Evolutionary conservation across 2,329 filamentous ascomycete genomes (phyloP).

Genomic region (Colletotrichum phormii): DNA sequence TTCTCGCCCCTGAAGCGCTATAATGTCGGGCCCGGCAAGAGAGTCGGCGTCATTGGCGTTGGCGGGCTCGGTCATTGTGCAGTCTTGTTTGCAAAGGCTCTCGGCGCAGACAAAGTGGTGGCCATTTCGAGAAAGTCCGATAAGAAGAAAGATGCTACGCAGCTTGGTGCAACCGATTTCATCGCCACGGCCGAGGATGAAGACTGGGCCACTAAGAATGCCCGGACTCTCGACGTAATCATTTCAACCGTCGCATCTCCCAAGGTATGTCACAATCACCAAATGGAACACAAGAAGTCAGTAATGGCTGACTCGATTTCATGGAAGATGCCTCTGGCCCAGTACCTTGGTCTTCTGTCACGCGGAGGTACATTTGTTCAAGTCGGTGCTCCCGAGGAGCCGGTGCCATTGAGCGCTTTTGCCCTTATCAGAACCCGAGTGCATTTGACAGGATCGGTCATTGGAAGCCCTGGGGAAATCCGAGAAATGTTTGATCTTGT

Average conservation of each 20-base stretch:
- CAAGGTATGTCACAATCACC: background rate
- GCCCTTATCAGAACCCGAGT: background rate
- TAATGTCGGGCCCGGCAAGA: constrained; percentile 75
- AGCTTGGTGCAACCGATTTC: constrained; percentile 67
- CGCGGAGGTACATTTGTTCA: constrained; percentile 72
- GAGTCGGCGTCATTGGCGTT: constrained; percentile 75
- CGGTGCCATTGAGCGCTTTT: background rate
- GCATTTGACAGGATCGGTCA: background rate
- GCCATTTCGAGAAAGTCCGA: constrained; percentile 65
- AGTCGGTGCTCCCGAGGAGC: constrained; percentile 53
- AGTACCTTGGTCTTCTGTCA: constrained; percentile 73
- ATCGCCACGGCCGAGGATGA: constrained; percentile 59
- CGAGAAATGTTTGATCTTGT: background rate
- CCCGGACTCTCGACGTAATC: constrained; percentile 67
- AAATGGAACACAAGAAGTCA: background rate
- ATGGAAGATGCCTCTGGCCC: constrained; percentile 66
- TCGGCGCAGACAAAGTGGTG: constrained; percentile 71
- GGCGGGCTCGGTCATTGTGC: constrained; percentile 79
- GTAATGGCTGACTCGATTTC: constrained; percentile 45
- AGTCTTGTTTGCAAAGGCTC: constrained; percentile 74
- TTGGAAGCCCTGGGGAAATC: background rate
- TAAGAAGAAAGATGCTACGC: constrained; percentile 67
- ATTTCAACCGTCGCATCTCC: constrained; percentile 62
- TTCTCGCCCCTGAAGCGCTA: constrained; percentile 73
- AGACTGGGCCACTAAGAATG: constrained; percentile 66